Conservation (phyloP, 2,329 filamentous ascomycete genomes). For the Colletotrichum caudatum region DNA sequence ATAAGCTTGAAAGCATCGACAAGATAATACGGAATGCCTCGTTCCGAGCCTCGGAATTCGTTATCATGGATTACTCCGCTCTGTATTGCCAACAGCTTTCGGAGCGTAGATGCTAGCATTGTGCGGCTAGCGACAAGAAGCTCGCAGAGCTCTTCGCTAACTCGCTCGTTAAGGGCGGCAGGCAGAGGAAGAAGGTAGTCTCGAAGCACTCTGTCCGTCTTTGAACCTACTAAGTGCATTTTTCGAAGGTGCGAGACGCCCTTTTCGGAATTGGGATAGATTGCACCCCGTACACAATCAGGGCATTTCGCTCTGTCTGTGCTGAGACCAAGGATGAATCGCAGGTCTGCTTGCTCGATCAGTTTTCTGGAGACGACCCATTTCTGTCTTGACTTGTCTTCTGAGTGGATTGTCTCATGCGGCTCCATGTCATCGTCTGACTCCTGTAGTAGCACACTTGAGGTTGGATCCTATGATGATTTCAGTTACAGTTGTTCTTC, state of each 20-base stretch:
- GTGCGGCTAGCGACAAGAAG: neutral
- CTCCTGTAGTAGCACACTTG: neutral
- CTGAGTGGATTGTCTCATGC: neutral
- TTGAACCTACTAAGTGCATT: neutral
- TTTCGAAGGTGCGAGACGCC: neutral
- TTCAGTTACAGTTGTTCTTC: too few relatives aligned
- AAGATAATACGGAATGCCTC: constrained; percentile 34
- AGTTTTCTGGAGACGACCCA: neutral
- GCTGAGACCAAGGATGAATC: neutral
- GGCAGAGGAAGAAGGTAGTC: neutral
- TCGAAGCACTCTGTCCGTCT: neutral
- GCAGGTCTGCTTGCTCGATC: neutral
- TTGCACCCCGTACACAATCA: neutral
- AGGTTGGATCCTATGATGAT: neutral
- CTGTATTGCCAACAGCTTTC: constrained; percentile 24
- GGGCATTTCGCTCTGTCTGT: neutral
- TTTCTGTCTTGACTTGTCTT: neutral
- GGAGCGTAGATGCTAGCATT: constrained; percentile 5
- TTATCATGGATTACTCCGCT: constrained; percentile 26
- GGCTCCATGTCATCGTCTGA: neutral
- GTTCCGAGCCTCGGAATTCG: constrained; percentile 15
- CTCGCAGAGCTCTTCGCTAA: neutral
- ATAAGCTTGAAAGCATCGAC: constrained; percentile 34
- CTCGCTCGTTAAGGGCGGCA: neutral
- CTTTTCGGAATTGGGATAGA: neutral